A percentile compares a stretch with the other conserved stretches of the same genome.
Conservation (phyloP, 148 eudicot species). For the Chenopodium berlandieri region DNA sequence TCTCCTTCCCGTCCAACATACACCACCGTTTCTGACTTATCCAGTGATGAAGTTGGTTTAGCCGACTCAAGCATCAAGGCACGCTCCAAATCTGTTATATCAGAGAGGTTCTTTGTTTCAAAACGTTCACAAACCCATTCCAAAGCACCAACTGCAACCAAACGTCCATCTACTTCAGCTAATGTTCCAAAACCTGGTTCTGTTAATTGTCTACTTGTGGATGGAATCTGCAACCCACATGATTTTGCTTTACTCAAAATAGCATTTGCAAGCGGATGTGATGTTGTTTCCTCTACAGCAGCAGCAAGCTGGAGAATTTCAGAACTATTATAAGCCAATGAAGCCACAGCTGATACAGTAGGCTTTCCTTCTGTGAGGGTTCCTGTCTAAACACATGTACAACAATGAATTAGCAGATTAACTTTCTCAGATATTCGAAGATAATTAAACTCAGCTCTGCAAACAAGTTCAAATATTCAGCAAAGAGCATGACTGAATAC, state of each 20-base stretch:
- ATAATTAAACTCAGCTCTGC: background rate
- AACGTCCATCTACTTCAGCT: constrained; percentile 85
- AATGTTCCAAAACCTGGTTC: constrained; percentile 95
- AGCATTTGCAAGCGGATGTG: constrained; percentile 92
- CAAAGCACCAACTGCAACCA: constrained; percentile 85
- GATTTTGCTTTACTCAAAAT: constrained; percentile 77
- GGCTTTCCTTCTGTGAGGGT: constrained; percentile 97
- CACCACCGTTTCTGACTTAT: constrained; percentile 66
- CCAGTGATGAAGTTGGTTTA: constrained; percentile 34
- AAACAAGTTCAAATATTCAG: background rate
- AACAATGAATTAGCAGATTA: constrained; percentile 1
- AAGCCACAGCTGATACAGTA: constrained; percentile 65
- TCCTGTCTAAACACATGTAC: constrained; percentile 62
- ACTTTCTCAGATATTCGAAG: background rate
- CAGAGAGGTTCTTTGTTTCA: constrained; percentile 45
- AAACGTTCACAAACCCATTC: constrained; percentile 80
- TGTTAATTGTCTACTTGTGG: constrained; percentile 68
- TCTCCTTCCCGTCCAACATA: constrained; percentile 92
- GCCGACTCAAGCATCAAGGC: constrained; percentile 43
- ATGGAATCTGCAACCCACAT: constrained; percentile 53
- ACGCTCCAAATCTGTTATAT: constrained; percentile 45
- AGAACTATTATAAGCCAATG: constrained; percentile 44
- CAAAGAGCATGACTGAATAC: background rate
- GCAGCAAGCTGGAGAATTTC: constrained; percentile 88
- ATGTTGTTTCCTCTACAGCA: constrained; percentile 93